Conservation (phyloP, 352 stramenopile species). For the Phytopythium delawarense region DNA sequence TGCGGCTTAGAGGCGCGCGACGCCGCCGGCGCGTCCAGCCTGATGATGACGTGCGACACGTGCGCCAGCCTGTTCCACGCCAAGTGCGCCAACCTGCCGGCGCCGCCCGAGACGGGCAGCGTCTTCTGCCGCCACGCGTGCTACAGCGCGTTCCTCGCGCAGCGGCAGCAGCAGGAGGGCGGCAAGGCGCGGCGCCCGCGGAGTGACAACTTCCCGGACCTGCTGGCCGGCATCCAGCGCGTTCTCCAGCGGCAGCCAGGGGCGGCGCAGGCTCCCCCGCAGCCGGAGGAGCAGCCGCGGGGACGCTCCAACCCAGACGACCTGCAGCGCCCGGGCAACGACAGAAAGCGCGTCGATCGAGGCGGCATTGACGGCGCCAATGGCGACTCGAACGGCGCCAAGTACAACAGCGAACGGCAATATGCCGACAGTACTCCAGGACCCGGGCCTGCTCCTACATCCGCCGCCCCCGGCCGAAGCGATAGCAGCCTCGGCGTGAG, state of each 20-base stretch:
- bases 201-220: constrained; percentile 34
- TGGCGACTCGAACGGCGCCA: neutral
- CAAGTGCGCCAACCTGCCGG: constrained; percentile 55
- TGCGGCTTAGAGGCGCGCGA: constrained; percentile 17
- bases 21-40: constrained; percentile 10
- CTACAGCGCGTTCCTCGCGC: constrained; percentile 46
- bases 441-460: neutral
- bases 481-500: neutral
- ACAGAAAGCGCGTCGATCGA: neutral
- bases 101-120: constrained; percentile 55
- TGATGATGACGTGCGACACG: constrained; percentile 47
- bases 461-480: neutral
- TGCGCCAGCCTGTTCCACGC: constrained; percentile 58
- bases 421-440: neutral
- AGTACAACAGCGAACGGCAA: neutral
- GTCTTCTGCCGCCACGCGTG: constrained; percentile 67
- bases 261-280: constrained; percentile 3
- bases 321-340: neutral
- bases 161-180: constrained; percentile 18
- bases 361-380: neutral
- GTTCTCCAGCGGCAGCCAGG: constrained; percentile 25
- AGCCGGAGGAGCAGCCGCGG: constrained; percentile 14
- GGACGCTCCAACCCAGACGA: neutral
- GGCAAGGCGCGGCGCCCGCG: constrained; percentile 13
- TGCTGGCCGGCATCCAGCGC: constrained; percentile 42